A percentile compares a stretch with the other conserved stretches of the same genome.
Conservation (phyloP, 345 rosid genomes). For the Gossypium herbaceum region DNA sequence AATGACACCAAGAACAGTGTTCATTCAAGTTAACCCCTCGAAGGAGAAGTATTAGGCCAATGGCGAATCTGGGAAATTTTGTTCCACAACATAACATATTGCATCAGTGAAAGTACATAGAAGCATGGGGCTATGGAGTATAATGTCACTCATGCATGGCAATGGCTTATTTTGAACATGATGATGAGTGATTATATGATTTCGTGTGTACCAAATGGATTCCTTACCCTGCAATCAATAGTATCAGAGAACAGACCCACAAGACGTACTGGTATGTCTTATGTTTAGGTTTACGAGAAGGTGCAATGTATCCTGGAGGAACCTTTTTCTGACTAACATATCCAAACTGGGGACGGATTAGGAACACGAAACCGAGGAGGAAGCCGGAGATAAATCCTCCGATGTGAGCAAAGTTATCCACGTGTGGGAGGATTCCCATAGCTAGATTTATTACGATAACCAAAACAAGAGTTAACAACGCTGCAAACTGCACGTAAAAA, state of each 20-base stretch:
- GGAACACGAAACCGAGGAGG: conserved; percentile 86
- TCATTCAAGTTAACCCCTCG: conserved; percentile 61
- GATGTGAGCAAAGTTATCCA: conserved; percentile 96
- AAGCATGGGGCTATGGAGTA: neutral
- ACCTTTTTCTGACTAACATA: conserved; percentile 55
- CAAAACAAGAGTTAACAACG: conserved; percentile 76
- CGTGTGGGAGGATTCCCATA: conserved; percentile 83
- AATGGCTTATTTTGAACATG: neutral
- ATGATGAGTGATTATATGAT: neutral
- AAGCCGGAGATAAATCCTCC: conserved; percentile 93
- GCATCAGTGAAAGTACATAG: conserved; percentile 14
- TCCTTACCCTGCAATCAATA: conserved; percentile 57
- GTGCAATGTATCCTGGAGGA: conserved; percentile 40
- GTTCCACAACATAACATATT: neutral
- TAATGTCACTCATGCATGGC: neutral
- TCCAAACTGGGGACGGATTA: conserved; percentile 87
- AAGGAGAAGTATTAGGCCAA: conserved; percentile 59
- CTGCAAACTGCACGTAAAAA: conserved; percentile 61
- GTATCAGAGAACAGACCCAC: conserved; percentile 44
- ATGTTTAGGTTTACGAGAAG: conserved; percentile 56
- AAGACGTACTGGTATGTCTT: conserved; percentile 72
- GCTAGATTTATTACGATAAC: conserved; percentile 69
- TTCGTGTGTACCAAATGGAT: neutral
- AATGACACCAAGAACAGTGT: conserved; percentile 86
- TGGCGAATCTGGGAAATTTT: conserved; percentile 36